Evolutionary conservation across 164 flowering plant genomes (phyloP).

Genomic region (Chloranthus sessilifolius): DNA sequence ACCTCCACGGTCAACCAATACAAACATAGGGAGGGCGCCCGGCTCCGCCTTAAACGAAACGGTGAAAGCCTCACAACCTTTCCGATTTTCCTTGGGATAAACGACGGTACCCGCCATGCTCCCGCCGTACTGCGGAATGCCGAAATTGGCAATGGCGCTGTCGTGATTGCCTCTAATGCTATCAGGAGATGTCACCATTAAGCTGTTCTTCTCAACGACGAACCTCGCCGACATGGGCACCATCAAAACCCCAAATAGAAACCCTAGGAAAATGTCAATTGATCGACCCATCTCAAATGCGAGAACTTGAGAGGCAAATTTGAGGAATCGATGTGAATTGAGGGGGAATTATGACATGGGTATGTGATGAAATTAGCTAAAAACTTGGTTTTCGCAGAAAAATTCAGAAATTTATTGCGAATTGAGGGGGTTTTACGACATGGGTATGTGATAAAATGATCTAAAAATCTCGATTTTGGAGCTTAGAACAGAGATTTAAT

Average conservation of each 20-base stretch:
- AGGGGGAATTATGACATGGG: too few relatives aligned
- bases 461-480: too few relatives aligned
- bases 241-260: slow-evolving; percentile 12
- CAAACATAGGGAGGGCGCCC: slow-evolving; percentile 74
- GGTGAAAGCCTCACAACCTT: slow-evolving; percentile 62
- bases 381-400: too few relatives aligned
- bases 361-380: too few relatives aligned
- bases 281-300: slow-evolving; percentile 12
- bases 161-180: slow-evolving; percentile 69
- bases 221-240: slow-evolving; percentile 32
- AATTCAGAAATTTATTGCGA: too few relatives aligned
- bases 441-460: too few relatives aligned
- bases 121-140: slow-evolving; percentile 92
- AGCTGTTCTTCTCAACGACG: slow-evolving; percentile 93
- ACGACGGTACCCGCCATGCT: slow-evolving; percentile 82
- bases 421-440: too few relatives aligned
- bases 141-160: slow-evolving; percentile 90
- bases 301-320: too few relatives aligned
- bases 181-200: slow-evolving; percentile 76
- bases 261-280: slow-evolving; percentile 32
- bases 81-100: slow-evolving; percentile 65
- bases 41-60: slow-evolving; percentile 57
- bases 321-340: too few relatives aligned
- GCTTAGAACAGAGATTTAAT: too few relatives aligned
- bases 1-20: slow-evolving; percentile 96